phyloP scores from a whole-genome alignment of 2,329 filamentous ascomycete genomes.

The Lasiodiplodia sp. region DNA sequence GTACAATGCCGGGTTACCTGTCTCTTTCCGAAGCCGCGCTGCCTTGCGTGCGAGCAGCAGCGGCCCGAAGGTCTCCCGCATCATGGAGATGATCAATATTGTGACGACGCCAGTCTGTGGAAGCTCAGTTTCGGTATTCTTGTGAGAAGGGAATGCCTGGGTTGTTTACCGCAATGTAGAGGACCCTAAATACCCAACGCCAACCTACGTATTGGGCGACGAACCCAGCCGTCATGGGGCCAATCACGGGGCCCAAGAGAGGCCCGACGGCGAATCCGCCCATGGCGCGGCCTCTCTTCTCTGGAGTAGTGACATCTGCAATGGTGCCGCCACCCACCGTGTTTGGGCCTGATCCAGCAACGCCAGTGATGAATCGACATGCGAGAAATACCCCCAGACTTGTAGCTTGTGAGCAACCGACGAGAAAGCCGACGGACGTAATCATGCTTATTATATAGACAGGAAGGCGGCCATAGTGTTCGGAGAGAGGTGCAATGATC shows the following conservation, averaged over 20 bases:
- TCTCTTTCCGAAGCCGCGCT: constrained; percentile 61
- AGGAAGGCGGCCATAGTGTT: constrained; percentile 37
- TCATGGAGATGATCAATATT: constrained; percentile 41
- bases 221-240: constrained; percentile 42
- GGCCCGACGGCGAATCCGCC: constrained; percentile 48
- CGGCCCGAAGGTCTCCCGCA: constrained; percentile 61
- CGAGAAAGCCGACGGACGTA: constrained; percentile 27
- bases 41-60: constrained; percentile 61
- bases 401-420: constrained; percentile 39
- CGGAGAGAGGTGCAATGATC: constrained; percentile 39
- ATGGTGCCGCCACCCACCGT: constrained; percentile 46
- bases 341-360: constrained; percentile 41
- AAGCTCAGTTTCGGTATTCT: too few species aligned
- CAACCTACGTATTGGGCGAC: not conserved
- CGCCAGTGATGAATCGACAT: constrained; percentile 47
- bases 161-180: too few species aligned
- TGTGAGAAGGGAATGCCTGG: too few species aligned
- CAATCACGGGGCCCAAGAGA: constrained; percentile 44
- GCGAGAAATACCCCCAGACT: constrained; percentile 46
- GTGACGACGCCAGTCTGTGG: not conserved
- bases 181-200: not conserved
- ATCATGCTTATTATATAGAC: constrained; percentile 33
- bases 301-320: constrained; percentile 45
- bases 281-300: constrained; percentile 46
- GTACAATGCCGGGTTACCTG: constrained; percentile 60